Evolutionary conservation across 2,329 filamentous ascomycete species (phyloP).

Genomic region (Ploettnerulaceae sp.): DNA sequence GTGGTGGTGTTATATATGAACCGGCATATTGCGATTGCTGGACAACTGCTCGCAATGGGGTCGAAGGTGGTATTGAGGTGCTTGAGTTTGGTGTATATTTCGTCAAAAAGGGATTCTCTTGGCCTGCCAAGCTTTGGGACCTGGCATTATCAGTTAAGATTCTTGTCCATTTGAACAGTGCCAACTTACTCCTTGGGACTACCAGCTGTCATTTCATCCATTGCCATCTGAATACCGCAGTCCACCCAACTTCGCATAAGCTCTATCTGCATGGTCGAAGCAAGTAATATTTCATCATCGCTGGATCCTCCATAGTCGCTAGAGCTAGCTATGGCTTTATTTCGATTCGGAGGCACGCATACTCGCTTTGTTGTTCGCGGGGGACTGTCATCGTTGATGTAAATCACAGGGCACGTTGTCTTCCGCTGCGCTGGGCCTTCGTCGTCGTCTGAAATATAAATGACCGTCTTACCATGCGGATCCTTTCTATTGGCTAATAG

Average conservation of each 20-base stretch:
- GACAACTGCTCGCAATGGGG: neutral
- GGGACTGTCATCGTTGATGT: conserved; percentile 1
- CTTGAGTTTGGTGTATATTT: too few species aligned
- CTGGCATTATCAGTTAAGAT: neutral
- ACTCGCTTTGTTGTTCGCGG: neutral
- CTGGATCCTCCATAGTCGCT: conserved; percentile 1
- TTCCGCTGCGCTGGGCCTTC: neutral
- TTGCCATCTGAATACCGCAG: conserved; percentile 5
- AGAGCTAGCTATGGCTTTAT: neutral
- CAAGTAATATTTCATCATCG: neutral
- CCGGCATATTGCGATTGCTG: neutral
- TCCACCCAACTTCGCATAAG: conserved; percentile 14
- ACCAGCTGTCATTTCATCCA: conserved; percentile 2
- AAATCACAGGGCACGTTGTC: neutral
- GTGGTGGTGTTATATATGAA: neutral
- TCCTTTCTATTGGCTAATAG: neutral
- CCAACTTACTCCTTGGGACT: neutral
- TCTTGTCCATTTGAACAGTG: too few species aligned
- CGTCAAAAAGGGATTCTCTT: too few species aligned
- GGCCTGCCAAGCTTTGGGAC: neutral
- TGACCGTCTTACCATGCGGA: neutral
- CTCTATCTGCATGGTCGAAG: neutral
- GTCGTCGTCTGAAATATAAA: neutral
- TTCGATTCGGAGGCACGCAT: neutral
- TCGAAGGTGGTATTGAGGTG: neutral